A percentile compares a stretch with the other conserved stretches of the same genome.
Evolutionary conservation across 2,329 filamentous ascomycete genomes (phyloP).

Genomic region (Sclerotinia borealis): DNA sequence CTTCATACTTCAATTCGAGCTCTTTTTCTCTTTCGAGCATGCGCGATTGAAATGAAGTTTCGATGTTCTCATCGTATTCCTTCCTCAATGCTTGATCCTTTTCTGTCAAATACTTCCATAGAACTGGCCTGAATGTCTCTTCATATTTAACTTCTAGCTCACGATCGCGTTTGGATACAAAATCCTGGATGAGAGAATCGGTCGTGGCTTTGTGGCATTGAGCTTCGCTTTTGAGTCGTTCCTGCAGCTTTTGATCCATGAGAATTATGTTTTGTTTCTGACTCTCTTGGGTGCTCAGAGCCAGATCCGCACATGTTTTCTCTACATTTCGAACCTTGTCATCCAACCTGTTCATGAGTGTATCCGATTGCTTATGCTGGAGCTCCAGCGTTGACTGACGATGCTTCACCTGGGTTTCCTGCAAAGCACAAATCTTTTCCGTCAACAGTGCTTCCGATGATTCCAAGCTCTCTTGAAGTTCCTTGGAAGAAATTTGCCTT

Average conservation of each 20-base stretch:
- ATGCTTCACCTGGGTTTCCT: not conserved
- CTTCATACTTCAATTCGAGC: constrained; percentile 9
- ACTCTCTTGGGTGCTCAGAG: not conserved
- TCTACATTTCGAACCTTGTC: not conserved
- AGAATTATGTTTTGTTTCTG: not conserved
- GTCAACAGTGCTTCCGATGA: not conserved
- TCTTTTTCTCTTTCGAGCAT: not conserved
- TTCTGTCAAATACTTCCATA: not conserved
- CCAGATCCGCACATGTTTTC: not conserved
- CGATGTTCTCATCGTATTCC: not conserved
- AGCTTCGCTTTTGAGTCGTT: not conserved
- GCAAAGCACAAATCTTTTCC: not conserved
- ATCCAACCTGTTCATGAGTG: not conserved
- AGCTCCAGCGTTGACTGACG: not conserved
- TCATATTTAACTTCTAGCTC: constrained; percentile 8
- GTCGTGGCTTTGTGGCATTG: not conserved
- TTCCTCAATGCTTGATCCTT: not conserved
- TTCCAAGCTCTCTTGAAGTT: not conserved
- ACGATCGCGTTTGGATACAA: not conserved
- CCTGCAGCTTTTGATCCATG: not conserved
- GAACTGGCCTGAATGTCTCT: constrained; percentile 5
- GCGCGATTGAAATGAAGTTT: not conserved
- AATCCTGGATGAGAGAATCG: not conserved
- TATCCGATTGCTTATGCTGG: not conserved
- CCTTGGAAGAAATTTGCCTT: not conserved